Conservation (phyloP, 768 basidiomycete species). For the Rhodotorula toruloides region DNA sequence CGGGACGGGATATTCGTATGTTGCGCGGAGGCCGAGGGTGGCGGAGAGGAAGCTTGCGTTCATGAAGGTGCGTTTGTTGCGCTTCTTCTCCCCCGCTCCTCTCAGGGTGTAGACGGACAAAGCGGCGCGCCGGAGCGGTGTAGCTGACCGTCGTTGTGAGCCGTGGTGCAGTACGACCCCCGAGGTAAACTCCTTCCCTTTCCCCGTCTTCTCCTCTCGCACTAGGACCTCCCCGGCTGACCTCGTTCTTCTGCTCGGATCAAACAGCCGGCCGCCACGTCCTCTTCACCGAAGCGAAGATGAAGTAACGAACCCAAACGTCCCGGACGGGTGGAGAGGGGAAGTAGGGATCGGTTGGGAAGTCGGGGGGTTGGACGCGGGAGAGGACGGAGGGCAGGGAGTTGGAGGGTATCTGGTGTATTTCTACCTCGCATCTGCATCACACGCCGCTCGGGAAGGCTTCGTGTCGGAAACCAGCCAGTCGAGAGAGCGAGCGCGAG, state of each 20-base stretch:
- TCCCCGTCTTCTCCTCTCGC: neutral
- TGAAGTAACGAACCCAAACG: slow-evolving; percentile 11
- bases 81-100: neutral
- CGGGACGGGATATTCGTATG: slow-evolving; percentile 35
- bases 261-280: slow-evolving; percentile 31
- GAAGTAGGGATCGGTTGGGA: no score
- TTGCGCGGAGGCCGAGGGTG: slow-evolving; percentile 31
- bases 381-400: no score
- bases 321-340: no score
- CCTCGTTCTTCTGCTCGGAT: neutral
- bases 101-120: neutral
- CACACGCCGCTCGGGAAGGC: no score
- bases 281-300: slow-evolving; percentile 36
- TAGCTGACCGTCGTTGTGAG: neutral
- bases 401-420: no score
- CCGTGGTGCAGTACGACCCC: slow-evolving; percentile 28
- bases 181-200: slow-evolving; percentile 17
- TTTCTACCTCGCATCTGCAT: no score
- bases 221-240: neutral
- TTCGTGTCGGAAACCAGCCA: no score
- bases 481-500: no score
- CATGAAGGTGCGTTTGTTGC: slow-evolving; percentile 28
- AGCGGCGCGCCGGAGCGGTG: neutral
- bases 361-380: no score
- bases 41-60: slow-evolving; percentile 39